phyloP scores from a whole-genome alignment of 257 asterid genomes.

The Solanum paucissectum region DNA sequence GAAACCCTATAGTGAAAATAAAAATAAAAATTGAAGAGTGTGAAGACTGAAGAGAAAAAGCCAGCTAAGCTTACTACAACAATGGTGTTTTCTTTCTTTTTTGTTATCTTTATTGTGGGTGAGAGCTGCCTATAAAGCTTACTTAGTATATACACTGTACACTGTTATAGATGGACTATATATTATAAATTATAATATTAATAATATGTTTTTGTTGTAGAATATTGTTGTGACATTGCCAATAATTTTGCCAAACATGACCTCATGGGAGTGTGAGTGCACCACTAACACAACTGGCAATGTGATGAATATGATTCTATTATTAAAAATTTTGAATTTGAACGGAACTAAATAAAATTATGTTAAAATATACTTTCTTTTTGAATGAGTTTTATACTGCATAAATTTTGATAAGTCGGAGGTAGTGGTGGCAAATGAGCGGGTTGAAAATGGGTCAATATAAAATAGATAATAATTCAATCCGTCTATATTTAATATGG shows the following conservation, averaged over 20 bases:
- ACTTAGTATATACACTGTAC: conserved; percentile 15
- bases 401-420: too few relatives aligned
- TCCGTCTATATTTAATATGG: too few relatives aligned
- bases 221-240: background rate
- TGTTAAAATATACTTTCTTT: too few relatives aligned
- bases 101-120: conserved; percentile 26
- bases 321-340: too few relatives aligned
- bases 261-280: background rate
- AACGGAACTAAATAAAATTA: too few relatives aligned
- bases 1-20: conserved; percentile 21
- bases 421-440: too few relatives aligned
- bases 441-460: too few relatives aligned
- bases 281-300: background rate
- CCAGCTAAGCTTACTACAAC: conserved; percentile 9
- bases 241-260: background rate
- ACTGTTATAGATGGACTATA: conserved; percentile 9
- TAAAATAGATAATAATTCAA: too few relatives aligned
- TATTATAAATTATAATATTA: background rate
- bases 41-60: background rate
- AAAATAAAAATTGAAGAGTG: background rate
- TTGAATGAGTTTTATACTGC: too few relatives aligned
- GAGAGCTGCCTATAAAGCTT: conserved; percentile 27
- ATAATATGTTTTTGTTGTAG: background rate
- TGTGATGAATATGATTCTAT: background rate
- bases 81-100: conserved; percentile 5